Percentiles rank a stretch among this genome's conserved stretches.
These are phyloP conservation scores for Gymnopilus junonius DNA, from an alignment of 768 basidiomycete species.

Conservation along the genomic window DNA sequence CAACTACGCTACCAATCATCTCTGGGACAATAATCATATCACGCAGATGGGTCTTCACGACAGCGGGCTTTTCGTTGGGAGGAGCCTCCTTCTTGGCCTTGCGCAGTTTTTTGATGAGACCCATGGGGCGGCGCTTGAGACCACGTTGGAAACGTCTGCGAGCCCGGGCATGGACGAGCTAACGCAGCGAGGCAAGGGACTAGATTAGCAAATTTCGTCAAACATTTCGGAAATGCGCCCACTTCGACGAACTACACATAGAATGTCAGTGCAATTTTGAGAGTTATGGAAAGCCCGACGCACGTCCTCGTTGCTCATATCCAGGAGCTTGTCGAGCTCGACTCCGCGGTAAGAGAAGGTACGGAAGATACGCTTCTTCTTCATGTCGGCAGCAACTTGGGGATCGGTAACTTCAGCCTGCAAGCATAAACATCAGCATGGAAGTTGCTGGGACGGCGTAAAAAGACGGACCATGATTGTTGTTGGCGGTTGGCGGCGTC, in stretches of 20 bases:
- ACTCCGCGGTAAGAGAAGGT: slow-evolving; percentile 99
- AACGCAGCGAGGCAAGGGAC: background rate
- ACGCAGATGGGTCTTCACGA: slow-evolving; percentile 98
- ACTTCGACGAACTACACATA: slow-evolving; percentile 76
- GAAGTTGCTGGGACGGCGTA: slow-evolving; percentile 8
- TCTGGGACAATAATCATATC: slow-evolving; percentile 99
- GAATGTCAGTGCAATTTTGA: background rate
- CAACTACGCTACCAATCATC: slow-evolving; percentile 98
- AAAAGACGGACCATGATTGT: slow-evolving; percentile 44
- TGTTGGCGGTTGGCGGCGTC: slow-evolving; percentile 47
- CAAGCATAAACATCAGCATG: slow-evolving; percentile 14
- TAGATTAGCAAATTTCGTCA: slow-evolving; percentile 4
- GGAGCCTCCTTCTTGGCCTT: slow-evolving; percentile 99
- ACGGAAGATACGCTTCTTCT: slow-evolving; percentile 98
- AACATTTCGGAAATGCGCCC: slow-evolving; percentile 29
- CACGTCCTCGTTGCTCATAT: slow-evolving; percentile 95
- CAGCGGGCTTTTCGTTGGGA: slow-evolving; percentile 97
- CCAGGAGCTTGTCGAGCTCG: slow-evolving; percentile 97
- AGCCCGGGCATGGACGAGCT: slow-evolving; percentile 98
- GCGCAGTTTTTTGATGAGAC: slow-evolving; percentile 98
- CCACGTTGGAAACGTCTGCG: slow-evolving; percentile 99
- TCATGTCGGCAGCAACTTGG: slow-evolving; percentile 92
- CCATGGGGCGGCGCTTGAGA: slow-evolving; percentile 97
- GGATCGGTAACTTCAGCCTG: slow-evolving; percentile 96
- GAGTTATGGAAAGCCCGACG: slow-evolving; percentile 33